These are phyloP conservation scores for Talaromyces pinophilus DNA, from an alignment of 2,329 filamentous ascomycete genomes.

Conservation along the genomic window DNA sequence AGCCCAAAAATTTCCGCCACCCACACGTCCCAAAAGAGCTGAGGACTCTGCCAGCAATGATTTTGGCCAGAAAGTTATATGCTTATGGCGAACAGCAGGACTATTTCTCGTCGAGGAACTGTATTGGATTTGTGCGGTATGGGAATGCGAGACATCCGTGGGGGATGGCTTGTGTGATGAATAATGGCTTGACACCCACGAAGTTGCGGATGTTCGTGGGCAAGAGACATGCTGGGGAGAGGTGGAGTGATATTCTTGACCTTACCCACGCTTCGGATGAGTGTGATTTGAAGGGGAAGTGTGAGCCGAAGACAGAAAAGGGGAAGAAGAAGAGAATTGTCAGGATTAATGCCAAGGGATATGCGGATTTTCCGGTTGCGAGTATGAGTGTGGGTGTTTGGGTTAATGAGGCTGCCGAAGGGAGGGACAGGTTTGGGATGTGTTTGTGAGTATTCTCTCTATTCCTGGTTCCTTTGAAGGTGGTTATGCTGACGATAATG, in stretches of 20 bases:
- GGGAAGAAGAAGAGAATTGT: conserved; percentile 50
- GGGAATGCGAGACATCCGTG: conserved; percentile 53
- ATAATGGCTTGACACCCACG: conserved; percentile 48
- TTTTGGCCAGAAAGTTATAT: conserved; percentile 64
- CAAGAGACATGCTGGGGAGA: conserved; percentile 57
- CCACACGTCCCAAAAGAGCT: conserved; percentile 37
- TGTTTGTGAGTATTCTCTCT: conserved; percentile 40
- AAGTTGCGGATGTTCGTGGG: conserved; percentile 66
- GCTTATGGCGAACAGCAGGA: conserved; percentile 66
- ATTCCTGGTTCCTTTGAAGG: not conserved
- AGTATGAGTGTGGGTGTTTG: conserved; percentile 62
- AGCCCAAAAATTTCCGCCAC: not conserved
- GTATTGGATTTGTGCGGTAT: conserved; percentile 59
- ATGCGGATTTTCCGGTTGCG: conserved; percentile 58
- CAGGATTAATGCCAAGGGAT: conserved; percentile 60
- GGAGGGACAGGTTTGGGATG: conserved; percentile 50
- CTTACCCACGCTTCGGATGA: not conserved
- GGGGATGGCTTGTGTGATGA: conserved; percentile 61
- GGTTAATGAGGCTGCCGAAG: conserved; percentile 58
- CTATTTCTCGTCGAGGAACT: conserved; percentile 62
- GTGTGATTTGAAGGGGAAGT: not conserved
- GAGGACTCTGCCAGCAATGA: conserved; percentile 57
- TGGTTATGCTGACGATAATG: not conserved
- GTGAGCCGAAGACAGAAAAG: not conserved
- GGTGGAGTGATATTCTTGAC: conserved; percentile 64